Base-by-base conservation (phyloP, 2,329 filamentous ascomycete genomes). In the Penicillium thymicola region DNA sequence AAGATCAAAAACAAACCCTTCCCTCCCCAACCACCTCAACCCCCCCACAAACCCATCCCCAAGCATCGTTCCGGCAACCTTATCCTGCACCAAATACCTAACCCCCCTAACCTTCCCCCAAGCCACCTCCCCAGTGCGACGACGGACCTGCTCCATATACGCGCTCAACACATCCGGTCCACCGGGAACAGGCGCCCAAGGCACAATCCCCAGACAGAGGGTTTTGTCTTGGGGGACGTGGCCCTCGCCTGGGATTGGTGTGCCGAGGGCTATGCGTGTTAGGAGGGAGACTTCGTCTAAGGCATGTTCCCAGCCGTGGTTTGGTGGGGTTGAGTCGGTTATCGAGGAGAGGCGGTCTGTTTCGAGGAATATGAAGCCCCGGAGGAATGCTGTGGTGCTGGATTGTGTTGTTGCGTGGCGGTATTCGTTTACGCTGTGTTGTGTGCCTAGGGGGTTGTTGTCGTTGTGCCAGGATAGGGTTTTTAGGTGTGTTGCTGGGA, bases 111-210 rank as follows among this genome's bases (percentile, higher is more conserved):
- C 79, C 71, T 85, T 85, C 43, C 67, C 65, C 86, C 85, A 94
- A 16, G 83, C 81, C 44, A 71, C 69, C 42, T 72, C 70, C 41
- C 88, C 89, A 0, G 66, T 59, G 59, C 68, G 61, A 51, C 84
- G 76, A 69, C 85, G 77, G 3, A 85, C 89, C 16, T 79, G 68
- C 0, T 73, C 73, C 6, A 96, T 77, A 71, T 95, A 97, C 75
- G 73, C 59, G 82, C 76, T 23, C 69, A 97, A 74, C 0, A 79
- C 81, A 6, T 72, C 77, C 0, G 81, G 70, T 0, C 89, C 85
- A 41, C 85, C 84, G 10, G 89, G 83, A 47, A 97, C 70, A 0
- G 92, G 92, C n/a, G 91, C 92, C 90, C 90, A 97, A 1, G 90
- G 86, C 4, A 97, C 82, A 61, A 92, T 84, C 0, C 83, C 92